Evolutionary conservation across 2,329 filamentous ascomycete species (phyloP).

Genomic region (Stagonosporopsis tanaceti): DNA sequence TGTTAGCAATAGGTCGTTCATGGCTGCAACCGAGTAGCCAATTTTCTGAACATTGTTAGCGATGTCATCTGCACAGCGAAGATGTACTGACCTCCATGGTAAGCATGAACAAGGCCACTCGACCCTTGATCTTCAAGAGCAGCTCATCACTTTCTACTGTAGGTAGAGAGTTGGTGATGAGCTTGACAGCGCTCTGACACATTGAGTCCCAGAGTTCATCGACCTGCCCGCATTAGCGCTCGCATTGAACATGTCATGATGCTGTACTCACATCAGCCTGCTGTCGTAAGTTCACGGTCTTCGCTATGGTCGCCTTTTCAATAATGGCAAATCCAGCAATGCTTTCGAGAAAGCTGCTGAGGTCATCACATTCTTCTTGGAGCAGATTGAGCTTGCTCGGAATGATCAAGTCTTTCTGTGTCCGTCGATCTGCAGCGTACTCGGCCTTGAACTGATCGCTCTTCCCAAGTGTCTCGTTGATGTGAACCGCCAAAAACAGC

Average conservation of each 20-base stretch:
- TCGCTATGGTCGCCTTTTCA: conserved; percentile 90
- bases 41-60: conserved; percentile 68
- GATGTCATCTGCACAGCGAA: background rate
- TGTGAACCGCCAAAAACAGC: conserved; percentile 93
- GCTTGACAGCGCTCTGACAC: conserved; percentile 83
- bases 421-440: conserved; percentile 88
- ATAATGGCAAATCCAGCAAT: conserved; percentile 97
- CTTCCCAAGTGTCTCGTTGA: conserved; percentile 92
- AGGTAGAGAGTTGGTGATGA: conserved; percentile 81
- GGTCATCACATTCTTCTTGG: conserved; percentile 81
- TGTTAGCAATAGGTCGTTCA: conserved; percentile 85
- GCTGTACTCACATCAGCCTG: conserved; percentile 75
- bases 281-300: conserved; percentile 79
- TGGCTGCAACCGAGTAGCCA: conserved; percentile 82
- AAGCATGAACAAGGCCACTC: conserved; percentile 93
- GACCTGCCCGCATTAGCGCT: conserved; percentile 62
- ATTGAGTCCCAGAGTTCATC: conserved; percentile 99
- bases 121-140: conserved; percentile 91
- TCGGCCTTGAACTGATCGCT: conserved; percentile 89
- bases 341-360: conserved; percentile 91
- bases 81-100: conserved; percentile 82
- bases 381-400: conserved; percentile 78
- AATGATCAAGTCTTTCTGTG: conserved; percentile 90
- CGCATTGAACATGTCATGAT: no score
- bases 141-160: conserved; percentile 88